phyloP scores from a whole-genome alignment of 148 eudicot genomes.

The Spergularia marina region DNA sequence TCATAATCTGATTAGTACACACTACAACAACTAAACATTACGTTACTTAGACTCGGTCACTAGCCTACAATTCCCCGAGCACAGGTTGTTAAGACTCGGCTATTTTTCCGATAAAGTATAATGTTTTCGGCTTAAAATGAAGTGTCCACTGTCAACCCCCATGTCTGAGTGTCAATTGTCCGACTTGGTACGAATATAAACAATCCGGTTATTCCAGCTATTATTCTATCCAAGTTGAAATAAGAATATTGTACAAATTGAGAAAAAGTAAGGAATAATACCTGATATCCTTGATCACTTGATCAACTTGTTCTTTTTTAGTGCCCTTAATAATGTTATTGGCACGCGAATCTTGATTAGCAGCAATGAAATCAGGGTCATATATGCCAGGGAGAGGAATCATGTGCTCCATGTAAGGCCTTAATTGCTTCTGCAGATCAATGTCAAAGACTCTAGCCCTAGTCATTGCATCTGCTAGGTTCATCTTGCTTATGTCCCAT shows the following conservation, averaged over 20 bases:
- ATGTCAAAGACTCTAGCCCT: constrained; percentile 91
- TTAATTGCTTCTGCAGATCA: constrained; percentile 90
- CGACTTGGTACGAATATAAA: not conserved
- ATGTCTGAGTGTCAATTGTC: not conserved
- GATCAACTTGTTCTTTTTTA: constrained; percentile 80
- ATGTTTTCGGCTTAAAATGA: not conserved
- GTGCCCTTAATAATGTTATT: constrained; percentile 86
- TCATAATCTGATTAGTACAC: not conserved
- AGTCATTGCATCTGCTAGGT: constrained; percentile 89
- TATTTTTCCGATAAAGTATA: not conserved
- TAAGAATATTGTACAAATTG: no score
- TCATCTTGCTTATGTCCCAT: constrained; percentile 94
- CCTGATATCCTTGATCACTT: constrained; percentile 87
- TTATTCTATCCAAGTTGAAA: not conserved
- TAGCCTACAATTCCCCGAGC: not conserved
- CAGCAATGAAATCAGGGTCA: constrained; percentile 95
- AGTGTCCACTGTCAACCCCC: not conserved
- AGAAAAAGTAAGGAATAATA: constrained; percentile 13
- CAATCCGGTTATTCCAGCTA: no score
- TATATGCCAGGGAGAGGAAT: constrained; percentile 94
- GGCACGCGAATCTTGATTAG: constrained; percentile 90
- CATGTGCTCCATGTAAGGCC: constrained; percentile 97
- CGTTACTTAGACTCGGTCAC: not conserved
- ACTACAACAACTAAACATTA: not conserved
- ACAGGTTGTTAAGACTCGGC: not conserved